These are phyloP conservation scores for Xylariaceae sp. DNA, from an alignment of 2,329 filamentous ascomycete genomes.

Conservation along the genomic window DNA sequence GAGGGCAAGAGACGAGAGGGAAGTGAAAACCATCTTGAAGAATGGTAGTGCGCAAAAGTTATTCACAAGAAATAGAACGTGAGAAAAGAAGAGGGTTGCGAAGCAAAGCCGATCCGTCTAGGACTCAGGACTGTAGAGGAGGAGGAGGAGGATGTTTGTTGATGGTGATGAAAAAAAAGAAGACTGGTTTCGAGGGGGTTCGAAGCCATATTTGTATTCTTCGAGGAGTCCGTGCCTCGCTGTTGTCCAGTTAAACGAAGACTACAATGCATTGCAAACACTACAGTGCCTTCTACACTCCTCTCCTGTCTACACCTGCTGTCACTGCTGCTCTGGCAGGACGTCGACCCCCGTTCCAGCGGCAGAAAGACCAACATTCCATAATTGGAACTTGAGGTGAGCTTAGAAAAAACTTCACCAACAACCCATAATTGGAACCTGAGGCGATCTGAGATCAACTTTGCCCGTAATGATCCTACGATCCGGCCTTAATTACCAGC, in stretches of 20 bases:
- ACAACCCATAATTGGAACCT: slow-evolving; percentile 4
- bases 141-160: slow-evolving; percentile 14
- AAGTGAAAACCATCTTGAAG: slow-evolving; percentile 22
- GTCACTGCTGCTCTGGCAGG: too few relatives aligned
- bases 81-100: too few relatives aligned
- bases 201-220: slow-evolving; percentile 19
- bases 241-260: neutral
- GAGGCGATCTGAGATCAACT: slow-evolving; percentile 14
- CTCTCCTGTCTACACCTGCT: neutral
- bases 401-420: slow-evolving; percentile 2
- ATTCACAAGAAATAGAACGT: slow-evolving; percentile 18
- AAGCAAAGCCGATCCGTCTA: slow-evolving; percentile 20
- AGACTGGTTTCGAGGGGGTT: slow-evolving; percentile 5
- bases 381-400: slow-evolving; percentile 14
- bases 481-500: slow-evolving; percentile 2
- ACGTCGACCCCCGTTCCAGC: neutral
- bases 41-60: slow-evolving; percentile 19
- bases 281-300: neutral
- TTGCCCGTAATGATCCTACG: slow-evolving; percentile 7
- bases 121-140: slow-evolving; percentile 16
- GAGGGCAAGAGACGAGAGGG: slow-evolving; percentile 21
- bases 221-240: neutral
- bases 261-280: too few relatives aligned
- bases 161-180: neutral
- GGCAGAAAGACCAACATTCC: slow-evolving; percentile 14